Evolutionary conservation across 2,329 filamentous ascomycete species (phyloP).

Genomic region (Colletotrichum melonis): DNA sequence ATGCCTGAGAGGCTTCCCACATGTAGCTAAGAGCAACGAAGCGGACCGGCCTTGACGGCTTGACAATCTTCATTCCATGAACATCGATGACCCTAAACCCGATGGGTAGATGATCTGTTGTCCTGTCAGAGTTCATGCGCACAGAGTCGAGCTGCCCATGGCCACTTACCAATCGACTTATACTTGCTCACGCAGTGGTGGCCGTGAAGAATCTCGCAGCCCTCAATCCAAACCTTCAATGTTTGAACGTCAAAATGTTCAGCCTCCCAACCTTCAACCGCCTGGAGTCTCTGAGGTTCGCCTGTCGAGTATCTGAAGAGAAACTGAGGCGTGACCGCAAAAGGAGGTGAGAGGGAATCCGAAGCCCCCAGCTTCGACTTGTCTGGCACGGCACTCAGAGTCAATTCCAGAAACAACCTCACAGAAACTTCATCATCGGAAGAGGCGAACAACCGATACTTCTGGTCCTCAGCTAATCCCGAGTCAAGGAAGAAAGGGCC

Average conservation of each 20-base stretch:
- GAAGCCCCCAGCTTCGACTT: too few species aligned
- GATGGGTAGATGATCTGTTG: not conserved
- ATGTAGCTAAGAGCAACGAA: slow-evolving; percentile 59
- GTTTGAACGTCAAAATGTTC: not conserved
- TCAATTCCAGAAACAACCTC: slow-evolving; percentile 19
- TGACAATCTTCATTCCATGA: slow-evolving; percentile 50
- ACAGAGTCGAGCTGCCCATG: too few species aligned
- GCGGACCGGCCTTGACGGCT: slow-evolving; percentile 47
- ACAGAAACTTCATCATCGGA: not conserved
- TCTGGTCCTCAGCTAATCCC: not conserved
- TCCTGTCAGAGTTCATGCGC: not conserved
- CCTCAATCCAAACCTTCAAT: slow-evolving; percentile 10
- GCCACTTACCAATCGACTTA: slow-evolving; percentile 5
- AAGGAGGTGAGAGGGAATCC: not conserved
- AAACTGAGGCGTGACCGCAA: slow-evolving; percentile 16
- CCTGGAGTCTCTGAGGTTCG: not conserved
- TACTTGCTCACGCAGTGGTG: not conserved
- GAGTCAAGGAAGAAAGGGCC: slow-evolving; percentile 21
- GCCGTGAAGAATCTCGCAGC: slow-evolving; percentile 2
- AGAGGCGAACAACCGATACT: not conserved
- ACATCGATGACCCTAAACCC: slow-evolving; percentile 47
- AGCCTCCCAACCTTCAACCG: slow-evolving; percentile 6
- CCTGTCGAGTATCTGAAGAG: not conserved
- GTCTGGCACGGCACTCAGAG: not conserved
- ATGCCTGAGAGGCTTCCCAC: slow-evolving; percentile 40